These are phyloP conservation scores for Lecanicillium sp. DNA, from an alignment of 2,329 filamentous ascomycete genomes.

Conservation along the genomic window DNA sequence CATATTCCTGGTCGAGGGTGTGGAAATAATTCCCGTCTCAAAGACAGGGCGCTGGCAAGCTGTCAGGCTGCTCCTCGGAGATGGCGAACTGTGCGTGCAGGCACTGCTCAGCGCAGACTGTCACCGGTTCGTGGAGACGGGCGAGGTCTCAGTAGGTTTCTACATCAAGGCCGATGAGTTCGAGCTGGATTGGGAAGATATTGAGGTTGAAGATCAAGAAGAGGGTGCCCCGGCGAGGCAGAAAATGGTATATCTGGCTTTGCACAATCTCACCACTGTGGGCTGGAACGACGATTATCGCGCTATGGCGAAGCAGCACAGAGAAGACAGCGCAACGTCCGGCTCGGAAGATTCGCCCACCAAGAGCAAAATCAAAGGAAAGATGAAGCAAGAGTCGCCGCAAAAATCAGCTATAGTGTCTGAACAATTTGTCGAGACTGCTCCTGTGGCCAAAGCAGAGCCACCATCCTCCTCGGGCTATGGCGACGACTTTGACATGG, in stretches of 20 bases:
- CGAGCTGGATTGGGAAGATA: slow-evolving; percentile 26
- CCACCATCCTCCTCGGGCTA: not conserved
- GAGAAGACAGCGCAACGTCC: not conserved
- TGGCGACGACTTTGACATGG: slow-evolving; percentile 18
- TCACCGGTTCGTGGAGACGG: slow-evolving; percentile 42
- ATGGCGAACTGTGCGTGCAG: slow-evolving; percentile 50
- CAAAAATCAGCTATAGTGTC: not conserved
- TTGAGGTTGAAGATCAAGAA: slow-evolving; percentile 12
- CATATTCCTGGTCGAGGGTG: slow-evolving; percentile 43
- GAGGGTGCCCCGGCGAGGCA: not conserved
- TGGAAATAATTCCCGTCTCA: slow-evolving; percentile 34
- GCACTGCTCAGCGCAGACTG: slow-evolving; percentile 40
- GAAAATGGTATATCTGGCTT: slow-evolving; percentile 38
- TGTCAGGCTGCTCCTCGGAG: slow-evolving; percentile 44
- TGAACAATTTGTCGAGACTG: not conserved
- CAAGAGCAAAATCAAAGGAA: not conserved
- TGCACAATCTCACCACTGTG: slow-evolving; percentile 39
- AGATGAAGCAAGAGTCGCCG: not conserved
- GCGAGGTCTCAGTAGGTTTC: slow-evolving; percentile 40
- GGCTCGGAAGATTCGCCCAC: not conserved
- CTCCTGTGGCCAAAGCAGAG: not conserved
- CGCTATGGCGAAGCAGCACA: slow-evolving; percentile 17
- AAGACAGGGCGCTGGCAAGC: slow-evolving; percentile 34
- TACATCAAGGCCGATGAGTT: slow-evolving; percentile 43
- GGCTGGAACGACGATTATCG: slow-evolving; percentile 43